Evolutionary conservation across 78 protist genomes (phyloP).

Genomic region (Planoprotostelium fungivorum): DNA sequence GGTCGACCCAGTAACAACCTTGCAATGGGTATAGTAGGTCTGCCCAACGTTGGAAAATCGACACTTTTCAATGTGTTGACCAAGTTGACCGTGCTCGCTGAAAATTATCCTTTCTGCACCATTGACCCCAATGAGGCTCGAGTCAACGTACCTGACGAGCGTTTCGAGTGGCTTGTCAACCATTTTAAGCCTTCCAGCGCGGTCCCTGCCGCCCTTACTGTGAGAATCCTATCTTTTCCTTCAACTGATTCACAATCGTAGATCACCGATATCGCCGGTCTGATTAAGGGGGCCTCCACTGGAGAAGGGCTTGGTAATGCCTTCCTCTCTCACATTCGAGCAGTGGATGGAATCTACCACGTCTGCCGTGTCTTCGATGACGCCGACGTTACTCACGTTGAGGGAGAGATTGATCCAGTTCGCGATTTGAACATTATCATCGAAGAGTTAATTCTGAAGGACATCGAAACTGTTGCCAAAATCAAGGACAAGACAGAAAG

Average conservation of each 20-base stretch:
- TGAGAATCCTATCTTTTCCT: background rate
- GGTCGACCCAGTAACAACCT: background rate
- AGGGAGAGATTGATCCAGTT: conserved; percentile 91
- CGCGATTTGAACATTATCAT: conserved; percentile 89
- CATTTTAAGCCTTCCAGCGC: conserved; percentile 73
- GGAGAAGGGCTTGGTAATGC: conserved; percentile 97
- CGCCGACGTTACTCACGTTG: conserved; percentile 90
- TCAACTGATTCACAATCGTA: conserved; percentile 1
- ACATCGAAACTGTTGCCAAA: conserved; percentile 53
- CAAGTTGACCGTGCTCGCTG: conserved; percentile 72
- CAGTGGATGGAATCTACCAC: conserved; percentile 95
- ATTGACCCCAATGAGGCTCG: conserved; percentile 73
- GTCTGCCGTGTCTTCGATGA: conserved; percentile 88
- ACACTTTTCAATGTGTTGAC: conserved; percentile 88
- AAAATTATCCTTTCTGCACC: conserved; percentile 97
- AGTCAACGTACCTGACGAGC: conserved; percentile 89
- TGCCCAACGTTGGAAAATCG: conserved; percentile 94
- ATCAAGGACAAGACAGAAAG: conserved; percentile 15
- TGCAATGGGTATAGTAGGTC: background rate
- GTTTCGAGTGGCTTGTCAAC: conserved; percentile 85
- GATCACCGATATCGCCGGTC: conserved; percentile 97
- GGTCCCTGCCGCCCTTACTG: conserved; percentile 84
- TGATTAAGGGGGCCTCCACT: conserved; percentile 90
- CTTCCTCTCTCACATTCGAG: conserved; percentile 92
- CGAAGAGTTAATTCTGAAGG: conserved; percentile 87